Base-by-base conservation (phyloP, 176 grass and related monocot species). In the Aegilops speltoides region DNA sequence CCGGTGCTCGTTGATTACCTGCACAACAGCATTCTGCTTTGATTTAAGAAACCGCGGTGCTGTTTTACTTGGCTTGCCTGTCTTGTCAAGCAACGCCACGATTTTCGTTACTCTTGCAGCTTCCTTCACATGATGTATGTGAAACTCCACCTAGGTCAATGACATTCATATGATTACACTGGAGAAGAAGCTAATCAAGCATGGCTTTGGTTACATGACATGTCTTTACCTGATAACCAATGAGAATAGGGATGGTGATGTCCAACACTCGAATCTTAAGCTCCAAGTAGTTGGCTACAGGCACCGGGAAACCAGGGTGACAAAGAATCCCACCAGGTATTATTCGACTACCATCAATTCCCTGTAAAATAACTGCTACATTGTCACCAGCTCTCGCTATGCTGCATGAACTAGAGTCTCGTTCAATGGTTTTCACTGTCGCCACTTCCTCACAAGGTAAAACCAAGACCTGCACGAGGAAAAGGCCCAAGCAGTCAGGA, bases 41-140 rank as follows among this genome's bases (percentile, higher is more conserved):
- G 92, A 83, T 81, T 94, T 98, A 77, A 98, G 92, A 87, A 98
- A 89, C 24, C 96, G 93, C 10, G 93, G 96, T 81, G 88, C 84
- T 23, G 75, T 75, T 88, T 96, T 96, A 59, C 84, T 94, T 66
- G 86, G 84, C 64, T 95, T 92, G 40, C 96, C 96, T 26, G 91
- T 90, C 73, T 94, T 98, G 82, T 98, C 93, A 36, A 98, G 91
- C 82, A 98, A 76, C 11, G 92, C 88, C 63, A 94, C 22, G 32
- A 98, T 94, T 87, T 95, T 98, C 26, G 74, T 68, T 84, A 98
- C 80, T 59, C 86, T 96, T 57, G 91, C 93, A 20, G 96, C 88
- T 67, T 84, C 88, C 77, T 98, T 98, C 70, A 95, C 96, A 86
- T 96, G 96, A 93, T 98, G 93, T 96, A 98, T 92, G 86, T 96